These are phyloP conservation scores for Fusarium falciforme DNA, from an alignment of 2,329 filamentous ascomycete genomes.

Conservation along the genomic window DNA sequence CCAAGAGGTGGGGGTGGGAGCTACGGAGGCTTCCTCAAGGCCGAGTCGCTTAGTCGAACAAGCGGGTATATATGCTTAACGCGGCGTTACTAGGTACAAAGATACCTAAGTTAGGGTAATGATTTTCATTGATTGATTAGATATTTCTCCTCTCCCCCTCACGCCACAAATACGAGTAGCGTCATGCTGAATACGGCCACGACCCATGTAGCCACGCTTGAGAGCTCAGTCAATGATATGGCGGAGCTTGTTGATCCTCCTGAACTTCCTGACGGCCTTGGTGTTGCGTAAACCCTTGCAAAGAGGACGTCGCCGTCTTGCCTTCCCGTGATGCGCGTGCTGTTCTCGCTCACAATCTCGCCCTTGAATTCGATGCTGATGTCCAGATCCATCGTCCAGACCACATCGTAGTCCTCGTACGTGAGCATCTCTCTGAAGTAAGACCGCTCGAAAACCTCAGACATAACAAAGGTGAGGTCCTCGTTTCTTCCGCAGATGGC, in stretches of 20 bases:
- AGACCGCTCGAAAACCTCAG: neutral
- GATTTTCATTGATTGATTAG: neutral
- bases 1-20: neutral
- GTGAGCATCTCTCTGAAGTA: slow-evolving; percentile 1
- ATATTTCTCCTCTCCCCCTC: neutral
- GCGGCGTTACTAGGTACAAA: neutral
- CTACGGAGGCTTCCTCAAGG: neutral
- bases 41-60: neutral
- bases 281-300: neutral
- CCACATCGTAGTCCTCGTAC: neutral
- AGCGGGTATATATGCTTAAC: slow-evolving; percentile 3
- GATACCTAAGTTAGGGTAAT: neutral
- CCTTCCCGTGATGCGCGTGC: slow-evolving; percentile 7
- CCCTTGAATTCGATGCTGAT: slow-evolving; percentile 17
- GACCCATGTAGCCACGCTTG: neutral
- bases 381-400: neutral
- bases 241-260: neutral
- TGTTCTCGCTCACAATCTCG: slow-evolving; percentile 24
- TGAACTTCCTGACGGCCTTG: neutral
- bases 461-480: neutral
- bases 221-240: neutral
- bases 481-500: slow-evolving; percentile 1
- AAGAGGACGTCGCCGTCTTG: slow-evolving; percentile 8
- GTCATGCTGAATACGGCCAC: neutral
- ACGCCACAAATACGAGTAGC: neutral